phyloP scores from a whole-genome alignment of 2,329 filamentous ascomycete genomes.

The Nannizziopsis barbatae region DNA sequence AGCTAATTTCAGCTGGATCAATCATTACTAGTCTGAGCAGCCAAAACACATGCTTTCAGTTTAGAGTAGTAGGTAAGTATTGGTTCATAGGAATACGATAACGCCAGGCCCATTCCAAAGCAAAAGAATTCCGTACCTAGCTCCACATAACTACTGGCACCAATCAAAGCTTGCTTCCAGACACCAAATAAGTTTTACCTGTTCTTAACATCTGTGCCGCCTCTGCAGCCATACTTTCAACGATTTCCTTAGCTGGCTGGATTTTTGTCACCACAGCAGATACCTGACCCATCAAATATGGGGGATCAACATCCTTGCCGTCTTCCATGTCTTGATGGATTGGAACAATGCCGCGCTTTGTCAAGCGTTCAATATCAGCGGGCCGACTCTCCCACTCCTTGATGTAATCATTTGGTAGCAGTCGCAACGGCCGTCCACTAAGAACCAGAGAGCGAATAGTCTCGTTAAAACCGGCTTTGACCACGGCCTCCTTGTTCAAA shows the following conservation, averaged over 20 bases:
- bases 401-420: slow-evolving; percentile 75
- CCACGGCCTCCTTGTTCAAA: slow-evolving; percentile 73
- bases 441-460: slow-evolving; percentile 75
- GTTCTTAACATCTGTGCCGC: slow-evolving; percentile 56
- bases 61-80: too few species aligned
- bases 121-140: too few species aligned
- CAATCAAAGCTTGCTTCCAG: slow-evolving; percentile 7
- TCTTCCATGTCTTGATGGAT: slow-evolving; percentile 73
- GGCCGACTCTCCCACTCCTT: slow-evolving; percentile 67
- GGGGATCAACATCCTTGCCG: slow-evolving; percentile 69
- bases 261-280: slow-evolving; percentile 65
- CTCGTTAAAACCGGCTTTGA: slow-evolving; percentile 65
- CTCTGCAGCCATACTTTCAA: slow-evolving; percentile 79
- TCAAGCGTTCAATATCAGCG: slow-evolving; percentile 62
- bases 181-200: slow-evolving; percentile 49
- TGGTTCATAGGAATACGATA: too few species aligned
- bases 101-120: too few species aligned
- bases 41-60: too few species aligned
- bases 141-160: too few species aligned
- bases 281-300: slow-evolving; percentile 90
- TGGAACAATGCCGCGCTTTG: slow-evolving; percentile 65
- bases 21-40: too few species aligned
- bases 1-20: neutral
- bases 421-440: slow-evolving; percentile 67
- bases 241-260: slow-evolving; percentile 70